Percentiles rank a stretch among this genome's conserved stretches.
These are phyloP conservation scores for Penicillium salamii DNA, from an alignment of 495 filamentous ascomycete species.

Conservation along the genomic window DNA sequence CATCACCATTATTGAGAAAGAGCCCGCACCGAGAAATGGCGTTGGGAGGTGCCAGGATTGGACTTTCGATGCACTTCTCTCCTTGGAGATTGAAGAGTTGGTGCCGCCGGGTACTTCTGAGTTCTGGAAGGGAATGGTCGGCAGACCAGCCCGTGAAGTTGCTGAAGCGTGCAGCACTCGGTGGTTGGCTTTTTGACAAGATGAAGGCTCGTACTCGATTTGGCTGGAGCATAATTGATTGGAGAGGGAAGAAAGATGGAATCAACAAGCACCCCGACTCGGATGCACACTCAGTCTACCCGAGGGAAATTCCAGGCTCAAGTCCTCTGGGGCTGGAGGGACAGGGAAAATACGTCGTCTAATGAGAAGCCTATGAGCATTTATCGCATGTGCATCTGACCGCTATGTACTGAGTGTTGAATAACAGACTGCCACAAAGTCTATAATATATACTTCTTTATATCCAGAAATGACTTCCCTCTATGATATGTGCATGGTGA, in stretches of 20 bases:
- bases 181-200: conserved; percentile 10
- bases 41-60: conserved; percentile 24
- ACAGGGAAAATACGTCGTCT: too few species aligned
- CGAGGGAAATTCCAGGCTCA: too few species aligned
- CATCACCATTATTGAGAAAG: conserved; percentile 15
- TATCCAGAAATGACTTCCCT: conserved; percentile 5
- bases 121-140: conserved; percentile 25
- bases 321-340: too few species aligned
- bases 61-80: conserved; percentile 21
- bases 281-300: too few species aligned
- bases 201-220: too few species aligned
- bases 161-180: conserved; percentile 7
- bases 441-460: too few species aligned
- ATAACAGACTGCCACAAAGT: too few species aligned
- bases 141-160: conserved; percentile 15
- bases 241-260: too few species aligned
- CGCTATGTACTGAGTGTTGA: background rate
- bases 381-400: background rate
- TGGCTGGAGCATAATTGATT: too few species aligned
- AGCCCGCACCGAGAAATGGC: conserved; percentile 17
- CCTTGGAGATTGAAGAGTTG: conserved; percentile 23
- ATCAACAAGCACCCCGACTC: too few species aligned
- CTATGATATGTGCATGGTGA: background rate
- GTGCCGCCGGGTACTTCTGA: conserved; percentile 20
- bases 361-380: too few species aligned